These are phyloP conservation scores for Arabidopsis arenosa DNA, from an alignment of 345 rosid genomes.

Conservation along the genomic window DNA sequence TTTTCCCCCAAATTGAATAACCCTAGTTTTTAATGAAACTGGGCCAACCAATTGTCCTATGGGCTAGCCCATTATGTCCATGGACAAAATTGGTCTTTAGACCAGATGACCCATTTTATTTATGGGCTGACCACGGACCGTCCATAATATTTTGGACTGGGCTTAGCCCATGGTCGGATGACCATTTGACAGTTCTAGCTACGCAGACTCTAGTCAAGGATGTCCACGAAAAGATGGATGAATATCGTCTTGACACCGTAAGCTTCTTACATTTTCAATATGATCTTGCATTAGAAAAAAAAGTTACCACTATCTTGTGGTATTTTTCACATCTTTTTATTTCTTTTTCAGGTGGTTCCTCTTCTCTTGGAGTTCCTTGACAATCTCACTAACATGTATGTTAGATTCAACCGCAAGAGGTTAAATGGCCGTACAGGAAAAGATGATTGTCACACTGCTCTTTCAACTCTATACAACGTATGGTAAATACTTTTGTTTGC, in stretches of 20 bases:
- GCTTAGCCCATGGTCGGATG: no score
- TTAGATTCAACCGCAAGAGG: conserved; percentile 95
- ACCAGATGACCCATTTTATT: no score
- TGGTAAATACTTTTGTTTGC: conserved; percentile 37
- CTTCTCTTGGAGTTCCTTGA: conserved; percentile 88
- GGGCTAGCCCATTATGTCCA: no score
- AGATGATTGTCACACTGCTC: conserved; percentile 82
- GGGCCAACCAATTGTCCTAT: no score
- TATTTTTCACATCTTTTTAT: conserved; percentile 11
- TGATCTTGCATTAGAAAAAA: conserved; percentile 14
- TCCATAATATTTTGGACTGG: no score
- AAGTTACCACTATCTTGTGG: neutral
- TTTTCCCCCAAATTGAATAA: no score
- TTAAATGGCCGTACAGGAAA: conserved; percentile 90
- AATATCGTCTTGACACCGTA: conserved; percentile 90
- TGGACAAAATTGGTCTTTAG: no score
- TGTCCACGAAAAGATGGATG: conserved; percentile 90
- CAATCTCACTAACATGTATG: conserved; percentile 93
- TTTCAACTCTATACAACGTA: conserved; percentile 93
- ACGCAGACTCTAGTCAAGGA: conserved; percentile 88
- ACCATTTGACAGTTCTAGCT: no score
- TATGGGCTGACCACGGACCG: no score
- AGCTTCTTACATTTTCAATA: conserved; percentile 34
- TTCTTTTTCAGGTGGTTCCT: conserved; percentile 74
- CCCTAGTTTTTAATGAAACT: no score